These are phyloP conservation scores for Mrakia frigida DNA, from an alignment of 768 basidiomycete species.

Conservation along the genomic window DNA sequence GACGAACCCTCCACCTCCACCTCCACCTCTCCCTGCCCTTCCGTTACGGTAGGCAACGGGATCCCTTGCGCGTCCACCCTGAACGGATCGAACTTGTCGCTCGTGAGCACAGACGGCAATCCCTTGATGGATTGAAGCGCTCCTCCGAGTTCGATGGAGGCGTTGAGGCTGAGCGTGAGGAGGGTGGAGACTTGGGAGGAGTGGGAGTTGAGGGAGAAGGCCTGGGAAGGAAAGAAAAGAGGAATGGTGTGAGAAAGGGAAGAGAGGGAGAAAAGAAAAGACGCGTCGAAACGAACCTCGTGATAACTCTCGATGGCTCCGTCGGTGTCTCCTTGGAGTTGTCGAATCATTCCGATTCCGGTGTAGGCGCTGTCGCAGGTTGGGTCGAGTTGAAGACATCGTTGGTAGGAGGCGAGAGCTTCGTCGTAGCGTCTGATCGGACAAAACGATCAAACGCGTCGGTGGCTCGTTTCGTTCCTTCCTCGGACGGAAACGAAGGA, in stretches of 20 bases:
- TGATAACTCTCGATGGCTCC: constrained; percentile 86
- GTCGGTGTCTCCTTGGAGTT: constrained; percentile 66
- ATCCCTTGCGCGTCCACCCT: neutral
- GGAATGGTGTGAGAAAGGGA: neutral
- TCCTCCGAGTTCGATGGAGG: constrained; percentile 39
- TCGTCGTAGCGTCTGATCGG: constrained; percentile 49
- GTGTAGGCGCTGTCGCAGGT: constrained; percentile 73
- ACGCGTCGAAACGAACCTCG: constrained; percentile 55
- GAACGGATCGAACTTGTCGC: constrained; percentile 8
- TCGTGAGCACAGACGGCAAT: constrained; percentile 31
- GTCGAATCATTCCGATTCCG: constrained; percentile 82
- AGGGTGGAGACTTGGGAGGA: constrained; percentile 43
- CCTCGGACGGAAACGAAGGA: neutral
- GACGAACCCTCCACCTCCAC: neutral
- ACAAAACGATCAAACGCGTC: no score
- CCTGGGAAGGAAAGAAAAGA: constrained; percentile 16
- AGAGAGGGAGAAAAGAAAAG: no score
- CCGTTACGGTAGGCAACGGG: neutral
- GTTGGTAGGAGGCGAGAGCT: constrained; percentile 67
- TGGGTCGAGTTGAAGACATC: constrained; percentile 82
- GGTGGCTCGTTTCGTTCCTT: no score
- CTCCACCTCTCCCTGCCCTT: neutral
- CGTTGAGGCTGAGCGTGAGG: constrained; percentile 41
- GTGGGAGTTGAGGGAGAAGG: constrained; percentile 39
- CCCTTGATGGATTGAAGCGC: constrained; percentile 38